Conservation (phyloP, 2,329 filamentous ascomycete genomes). For the Aspergillus carbonarius region DNA sequence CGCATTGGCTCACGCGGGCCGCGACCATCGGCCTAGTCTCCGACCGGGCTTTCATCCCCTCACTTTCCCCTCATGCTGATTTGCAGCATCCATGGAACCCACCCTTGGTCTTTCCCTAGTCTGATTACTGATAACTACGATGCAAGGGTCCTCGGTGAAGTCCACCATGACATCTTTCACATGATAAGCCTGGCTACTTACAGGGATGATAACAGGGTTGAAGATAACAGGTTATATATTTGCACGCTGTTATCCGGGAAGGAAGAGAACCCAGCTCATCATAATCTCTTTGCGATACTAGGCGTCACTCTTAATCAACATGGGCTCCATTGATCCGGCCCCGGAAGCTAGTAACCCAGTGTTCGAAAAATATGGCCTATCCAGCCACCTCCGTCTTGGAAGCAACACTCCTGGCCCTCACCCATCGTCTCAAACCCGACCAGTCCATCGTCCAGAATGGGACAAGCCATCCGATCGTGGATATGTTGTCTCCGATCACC, state of each 20-base stretch:
- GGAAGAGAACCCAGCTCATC: no score
- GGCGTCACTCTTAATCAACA: not conserved
- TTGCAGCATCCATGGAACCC: not conserved
- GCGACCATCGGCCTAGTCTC: not conserved
- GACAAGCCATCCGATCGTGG: conserved; percentile 5
- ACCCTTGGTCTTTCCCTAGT: not conserved
- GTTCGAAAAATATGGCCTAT: conserved; percentile 1
- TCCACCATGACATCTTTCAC: not conserved
- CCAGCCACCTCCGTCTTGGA: not conserved
- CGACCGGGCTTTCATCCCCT: not conserved
- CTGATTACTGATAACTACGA: not conserved
- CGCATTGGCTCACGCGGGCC: not conserved
- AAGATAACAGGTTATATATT: not conserved
- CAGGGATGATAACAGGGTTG: not conserved
- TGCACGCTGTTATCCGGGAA: not conserved
- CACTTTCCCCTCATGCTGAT: not conserved
- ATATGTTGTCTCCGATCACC: not conserved
- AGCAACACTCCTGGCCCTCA: conserved; percentile 8
- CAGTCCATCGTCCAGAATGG: conserved; percentile 7
- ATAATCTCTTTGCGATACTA: no score
- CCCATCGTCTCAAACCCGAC: conserved; percentile 1
- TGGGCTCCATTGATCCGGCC: not conserved
- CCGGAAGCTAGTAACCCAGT: not conserved
- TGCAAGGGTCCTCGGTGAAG: not conserved
- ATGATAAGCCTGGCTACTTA: not conserved